A percentile compares a stretch with the other conserved stretches of the same genome.
phyloP scores from a whole-genome alignment of 2,329 filamentous ascomycete genomes.

The Paecilomyces niveus region DNA sequence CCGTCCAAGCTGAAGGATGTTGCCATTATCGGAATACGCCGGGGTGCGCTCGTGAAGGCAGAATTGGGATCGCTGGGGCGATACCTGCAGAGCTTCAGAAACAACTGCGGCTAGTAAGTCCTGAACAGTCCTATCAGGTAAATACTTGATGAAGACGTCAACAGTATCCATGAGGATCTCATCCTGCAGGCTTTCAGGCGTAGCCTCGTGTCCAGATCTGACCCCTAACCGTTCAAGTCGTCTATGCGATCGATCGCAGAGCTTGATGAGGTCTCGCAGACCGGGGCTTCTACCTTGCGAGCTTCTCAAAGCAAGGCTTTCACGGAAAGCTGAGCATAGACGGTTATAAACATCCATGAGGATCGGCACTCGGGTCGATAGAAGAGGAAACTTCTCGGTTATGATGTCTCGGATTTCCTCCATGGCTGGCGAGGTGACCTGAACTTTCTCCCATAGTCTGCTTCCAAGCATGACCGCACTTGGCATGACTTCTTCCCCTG shows the following conservation, averaged over 20 bases:
- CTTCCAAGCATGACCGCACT: conserved; percentile 66
- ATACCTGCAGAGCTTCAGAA: conserved; percentile 79
- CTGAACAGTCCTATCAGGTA: conserved; percentile 59
- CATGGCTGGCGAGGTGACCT: conserved; percentile 57
- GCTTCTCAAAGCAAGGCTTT: conserved; percentile 29
- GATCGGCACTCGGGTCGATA: conserved; percentile 50
- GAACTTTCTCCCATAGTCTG: conserved; percentile 78
- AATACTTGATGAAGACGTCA: conserved; percentile 82
- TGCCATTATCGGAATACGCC: conserved; percentile 55
- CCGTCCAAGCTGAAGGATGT: conserved; percentile 58
- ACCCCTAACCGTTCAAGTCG: conserved; percentile 54
- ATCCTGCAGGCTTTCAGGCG: conserved; percentile 65
- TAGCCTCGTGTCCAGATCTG: conserved; percentile 60
- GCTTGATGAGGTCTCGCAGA: conserved; percentile 79
- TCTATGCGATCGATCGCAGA: conserved; percentile 69
- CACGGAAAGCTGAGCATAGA: conserved; percentile 31
- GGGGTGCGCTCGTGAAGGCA: conserved; percentile 69
- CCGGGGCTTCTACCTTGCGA: conserved; percentile 52
- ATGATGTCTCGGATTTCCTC: conserved; percentile 71
- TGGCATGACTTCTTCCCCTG: conserved; percentile 65
- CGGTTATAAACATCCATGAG: conserved; percentile 53
- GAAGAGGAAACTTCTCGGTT: conserved; percentile 59
- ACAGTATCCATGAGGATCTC: conserved; percentile 89
- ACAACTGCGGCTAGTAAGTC: conserved; percentile 53
- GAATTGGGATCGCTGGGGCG: conserved; percentile 72